Base-by-base conservation (phyloP, 2,329 filamentous ascomycete species). In the Emmonsiellopsis sp. region DNA sequence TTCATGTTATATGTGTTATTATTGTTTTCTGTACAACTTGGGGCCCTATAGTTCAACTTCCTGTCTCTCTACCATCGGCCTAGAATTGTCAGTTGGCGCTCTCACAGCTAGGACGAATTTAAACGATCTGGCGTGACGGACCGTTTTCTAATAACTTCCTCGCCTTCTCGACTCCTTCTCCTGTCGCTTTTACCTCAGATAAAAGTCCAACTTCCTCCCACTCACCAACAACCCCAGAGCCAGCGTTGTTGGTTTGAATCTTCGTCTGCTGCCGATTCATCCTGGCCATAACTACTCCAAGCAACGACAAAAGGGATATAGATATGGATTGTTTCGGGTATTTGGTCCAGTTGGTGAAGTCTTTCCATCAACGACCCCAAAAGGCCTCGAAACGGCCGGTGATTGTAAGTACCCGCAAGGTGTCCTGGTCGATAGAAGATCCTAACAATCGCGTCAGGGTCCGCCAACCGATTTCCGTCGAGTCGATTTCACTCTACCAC, bases 391-490 rank as follows among this genome's bases (percentile, higher is more conserved):
- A 48, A 15, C 53, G 38, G 5, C 35, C 44, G 38, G 30, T 43
- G 8, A 54, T 54, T 32, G 52, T 54, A 40, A 50, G 52, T 42
- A 13, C 40, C 20, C 4, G n/a, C 20, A 31, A 8, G 16, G 35
- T 9, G 16, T 13, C n/a, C 11, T 31, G 20, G 7, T 38, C 9
- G 35, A 38, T 38, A 38, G 13, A 3, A 38, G 3, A 20, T 44
- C 34, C 7, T 20, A 32, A 40, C 31, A 4, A 16, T 20, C 38
- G 3, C 10, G 4, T 15, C 47, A 74, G 72, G 70, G 72, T 16
- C 65, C 61, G 45, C 72, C 72, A 35, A 74, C 68, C 30, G 65
- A 74, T 59, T 74, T 74, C 54, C 66, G 71, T 38, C 72, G 71
- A 52, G 69, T 73, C 59, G 66, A 73, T 54, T 56, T 70, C 54